These are phyloP conservation scores for Rhodotorula sp. DNA, from an alignment of 1,284 basidiomycete species.

Conservation along the genomic window DNA sequence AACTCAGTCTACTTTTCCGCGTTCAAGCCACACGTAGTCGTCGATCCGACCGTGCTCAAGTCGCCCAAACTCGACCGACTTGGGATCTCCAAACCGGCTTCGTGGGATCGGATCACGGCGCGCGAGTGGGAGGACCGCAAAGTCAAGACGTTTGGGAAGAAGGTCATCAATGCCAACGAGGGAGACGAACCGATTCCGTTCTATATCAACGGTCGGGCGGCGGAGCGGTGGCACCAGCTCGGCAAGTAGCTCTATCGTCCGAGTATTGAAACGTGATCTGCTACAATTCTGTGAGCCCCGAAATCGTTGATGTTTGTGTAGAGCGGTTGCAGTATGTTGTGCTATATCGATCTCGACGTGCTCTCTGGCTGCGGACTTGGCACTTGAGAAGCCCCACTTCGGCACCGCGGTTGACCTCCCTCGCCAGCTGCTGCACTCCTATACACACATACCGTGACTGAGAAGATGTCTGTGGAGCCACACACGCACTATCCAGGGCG, in stretches of 20 bases:
- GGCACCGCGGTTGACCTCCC: no score
- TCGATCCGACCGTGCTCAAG: slow-evolving; percentile 19
- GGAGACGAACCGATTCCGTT: slow-evolving; percentile 21
- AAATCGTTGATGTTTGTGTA: no score
- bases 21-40: slow-evolving; percentile 45
- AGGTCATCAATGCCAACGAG: slow-evolving; percentile 2
- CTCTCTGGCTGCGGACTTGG: no score
- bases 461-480: neutral
- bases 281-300: no score
- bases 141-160: slow-evolving; percentile 25
- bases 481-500: neutral
- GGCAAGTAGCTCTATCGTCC: slow-evolving; percentile 3
- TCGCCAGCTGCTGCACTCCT: neutral
- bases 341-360: no score
- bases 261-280: no score
- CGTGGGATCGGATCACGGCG: slow-evolving; percentile 20
- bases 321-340: no score
- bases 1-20: slow-evolving; percentile 47
- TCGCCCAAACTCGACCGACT: slow-evolving; percentile 18
- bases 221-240: slow-evolving; percentile 26
- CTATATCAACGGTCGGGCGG: slow-evolving; percentile 13
- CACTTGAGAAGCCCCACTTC: no score
- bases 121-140: slow-evolving; percentile 21
- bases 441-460: neutral
- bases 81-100: slow-evolving; percentile 5